Evolutionary conservation across 2,329 filamentous ascomycete genomes (phyloP).

Genomic region (Pseudocercospora macadamiae): DNA sequence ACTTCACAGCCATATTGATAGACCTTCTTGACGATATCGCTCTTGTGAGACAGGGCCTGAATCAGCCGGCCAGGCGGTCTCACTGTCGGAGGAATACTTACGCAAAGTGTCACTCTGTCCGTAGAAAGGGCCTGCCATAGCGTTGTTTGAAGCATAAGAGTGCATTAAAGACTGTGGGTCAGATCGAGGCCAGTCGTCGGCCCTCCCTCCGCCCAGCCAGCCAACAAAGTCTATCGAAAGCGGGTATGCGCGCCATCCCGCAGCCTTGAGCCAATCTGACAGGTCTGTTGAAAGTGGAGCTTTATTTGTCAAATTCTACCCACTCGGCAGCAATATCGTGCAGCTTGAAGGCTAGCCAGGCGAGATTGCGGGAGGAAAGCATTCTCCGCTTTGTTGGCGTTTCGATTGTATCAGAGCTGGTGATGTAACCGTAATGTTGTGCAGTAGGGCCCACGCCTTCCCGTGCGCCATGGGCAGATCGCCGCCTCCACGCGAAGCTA

Average conservation of each 20-base stretch:
- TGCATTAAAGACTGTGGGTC: background rate
- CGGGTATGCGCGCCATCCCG: constrained; percentile 6
- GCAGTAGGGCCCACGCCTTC: constrained; percentile 10
- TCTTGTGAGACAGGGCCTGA: too few relatives aligned
- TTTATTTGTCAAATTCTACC: constrained; percentile 16
- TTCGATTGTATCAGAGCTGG: constrained; percentile 4
- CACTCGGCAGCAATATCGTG: background rate
- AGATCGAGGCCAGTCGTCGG: background rate
- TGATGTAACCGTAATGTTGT: constrained; percentile 15
- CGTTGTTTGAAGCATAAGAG: background rate
- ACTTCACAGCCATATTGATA: too few relatives aligned
- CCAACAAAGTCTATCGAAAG: background rate
- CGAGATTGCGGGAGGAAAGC: background rate
- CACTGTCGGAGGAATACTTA: too few relatives aligned
- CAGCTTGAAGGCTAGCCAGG: background rate
- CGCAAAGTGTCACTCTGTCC: too few relatives aligned
- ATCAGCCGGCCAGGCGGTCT: too few relatives aligned
- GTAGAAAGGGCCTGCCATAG: background rate
- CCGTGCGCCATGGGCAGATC: background rate
- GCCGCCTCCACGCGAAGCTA: constrained; percentile 2
- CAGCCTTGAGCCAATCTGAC: constrained; percentile 14
- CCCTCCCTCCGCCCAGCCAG: background rate
- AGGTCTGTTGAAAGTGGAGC: constrained; percentile 4
- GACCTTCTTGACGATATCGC: too few relatives aligned
- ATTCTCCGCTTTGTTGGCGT: background rate